Conservation (phyloP, 2,329 filamentous ascomycete species). For the Hypoxylon sp. region DNA sequence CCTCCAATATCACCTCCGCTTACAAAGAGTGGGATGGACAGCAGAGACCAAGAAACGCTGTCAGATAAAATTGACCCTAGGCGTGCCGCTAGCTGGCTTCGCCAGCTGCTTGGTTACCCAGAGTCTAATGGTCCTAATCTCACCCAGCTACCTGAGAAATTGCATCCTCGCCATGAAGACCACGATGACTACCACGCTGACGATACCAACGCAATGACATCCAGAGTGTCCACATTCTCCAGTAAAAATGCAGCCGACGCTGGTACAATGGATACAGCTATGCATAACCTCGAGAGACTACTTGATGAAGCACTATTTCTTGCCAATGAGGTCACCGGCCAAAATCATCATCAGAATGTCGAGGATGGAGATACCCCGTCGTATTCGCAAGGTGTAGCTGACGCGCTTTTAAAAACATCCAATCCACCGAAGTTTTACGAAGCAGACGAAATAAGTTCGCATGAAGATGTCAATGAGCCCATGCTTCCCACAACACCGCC, state of each 20-base stretch:
- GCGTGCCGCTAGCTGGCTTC: conserved; percentile 42
- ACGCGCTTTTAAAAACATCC: too few relatives aligned
- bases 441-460: conserved; percentile 26
- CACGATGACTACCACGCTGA: conserved; percentile 31
- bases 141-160: conserved; percentile 42
- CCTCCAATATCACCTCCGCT: conserved; percentile 17
- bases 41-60: conserved; percentile 16
- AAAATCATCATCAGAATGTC: conserved; percentile 39
- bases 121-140: conserved; percentile 28
- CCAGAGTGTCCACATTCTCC: conserved; percentile 42
- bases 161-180: conserved; percentile 34
- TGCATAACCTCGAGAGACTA: conserved; percentile 55
- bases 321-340: conserved; percentile 52
- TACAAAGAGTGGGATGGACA: conserved; percentile 5
- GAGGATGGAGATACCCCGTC: conserved; percentile 35
- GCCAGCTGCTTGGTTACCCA: conserved; percentile 40
- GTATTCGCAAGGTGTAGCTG: conserved; percentile 23
- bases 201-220: conserved; percentile 19
- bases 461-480: conserved; percentile 22
- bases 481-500: conserved; percentile 11
- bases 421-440: conserved; percentile 22
- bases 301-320: conserved; percentile 56
- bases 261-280: conserved; percentile 38
- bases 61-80: conserved; percentile 33
- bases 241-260: conserved; percentile 37